Evolutionary conservation across 177 flowering plant species (phyloP).

Genomic region (Tripterygium wilfordii): DNA sequence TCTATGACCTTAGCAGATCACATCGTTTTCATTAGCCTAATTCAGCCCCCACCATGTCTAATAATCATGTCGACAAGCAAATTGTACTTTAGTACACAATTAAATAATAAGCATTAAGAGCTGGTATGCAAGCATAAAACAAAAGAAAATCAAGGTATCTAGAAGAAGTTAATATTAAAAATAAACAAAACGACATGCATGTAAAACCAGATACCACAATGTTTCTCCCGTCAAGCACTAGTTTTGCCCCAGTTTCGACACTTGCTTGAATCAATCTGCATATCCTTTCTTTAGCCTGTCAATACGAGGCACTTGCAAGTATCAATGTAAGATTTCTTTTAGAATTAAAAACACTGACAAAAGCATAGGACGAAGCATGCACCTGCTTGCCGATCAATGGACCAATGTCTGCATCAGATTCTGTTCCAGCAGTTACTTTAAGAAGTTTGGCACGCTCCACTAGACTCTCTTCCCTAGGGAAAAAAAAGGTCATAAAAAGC

Average conservation of each 20-base stretch:
- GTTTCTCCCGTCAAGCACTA: conserved; percentile 52
- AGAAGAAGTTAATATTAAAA: too few species aligned
- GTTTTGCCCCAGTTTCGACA: conserved; percentile 47
- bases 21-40: too few species aligned
- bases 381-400: conserved; percentile 60
- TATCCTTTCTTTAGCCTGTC: conserved; percentile 39
- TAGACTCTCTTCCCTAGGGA: conserved; percentile 41
- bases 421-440: conserved; percentile 48
- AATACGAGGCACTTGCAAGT: neutral
- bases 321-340: too few species aligned
- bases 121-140: too few species aligned
- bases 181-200: too few species aligned
- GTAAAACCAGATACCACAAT: conserved; percentile 27
- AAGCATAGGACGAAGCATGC: neutral
- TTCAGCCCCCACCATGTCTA: too few species aligned
- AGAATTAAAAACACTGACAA: too few species aligned
- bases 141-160: too few species aligned
- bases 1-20: too few species aligned
- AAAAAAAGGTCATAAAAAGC: neutral
- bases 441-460: conserved; percentile 40
- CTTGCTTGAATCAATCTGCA: conserved; percentile 35
- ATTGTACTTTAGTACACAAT: too few species aligned
- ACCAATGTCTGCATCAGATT: conserved; percentile 49
- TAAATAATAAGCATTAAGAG: too few species aligned
- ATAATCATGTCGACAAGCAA: too few species aligned